Evolutionary conservation across 257 asterid genomes (phyloP), one percentile per base, ranked within the genome.

Genomic region (Eustoma russellianum): DNA sequence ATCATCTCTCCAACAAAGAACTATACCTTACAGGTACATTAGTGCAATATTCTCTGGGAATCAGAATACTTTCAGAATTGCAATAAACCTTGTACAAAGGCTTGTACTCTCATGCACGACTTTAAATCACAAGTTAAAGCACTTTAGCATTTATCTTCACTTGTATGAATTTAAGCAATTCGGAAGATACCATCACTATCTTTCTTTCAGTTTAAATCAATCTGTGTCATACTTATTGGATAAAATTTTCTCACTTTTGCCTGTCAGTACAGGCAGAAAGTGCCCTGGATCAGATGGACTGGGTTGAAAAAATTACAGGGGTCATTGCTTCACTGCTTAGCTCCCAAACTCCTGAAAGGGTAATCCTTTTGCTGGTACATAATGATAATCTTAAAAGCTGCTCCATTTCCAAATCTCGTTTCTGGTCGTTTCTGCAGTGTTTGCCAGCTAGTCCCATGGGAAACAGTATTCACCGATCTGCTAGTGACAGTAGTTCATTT

Each of bases 271-370:
- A 92, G 96, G 99, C 99, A 50, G 99, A 93, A 77, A 93, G 95
- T 72, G 86, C 96, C 66, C 73, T 85, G 65, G 99, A 93, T 79
- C 99, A 88, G 76, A 93, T 88, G 97, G 97, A 85, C 65, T 93
- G 99, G 99, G 81, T 93, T 56, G 99, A 93, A 80, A 93, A 93
- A 76, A 93, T 92, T 48, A 92, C 99, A 0, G 99, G 99, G 58
- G 97, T 88, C 60, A 88, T 93, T 59, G 99, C 99, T 17, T 93
- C 99, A 35, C 72, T 93, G 66, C 76, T 93, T 74, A 93, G 96
- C 70, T 88, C 97, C 38, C 99, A 93, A 85, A 80, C 87, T 38
- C 94, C 99, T 41, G 99, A 88, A 46, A 79, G 97, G 83, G 99
- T 93, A 77, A 76, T 55, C 49, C 65, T 14, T 3, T 48, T 13